Evolutionary conservation across 306 rosid species (phyloP).

Genomic region (Gillenia trifoliata): DNA sequence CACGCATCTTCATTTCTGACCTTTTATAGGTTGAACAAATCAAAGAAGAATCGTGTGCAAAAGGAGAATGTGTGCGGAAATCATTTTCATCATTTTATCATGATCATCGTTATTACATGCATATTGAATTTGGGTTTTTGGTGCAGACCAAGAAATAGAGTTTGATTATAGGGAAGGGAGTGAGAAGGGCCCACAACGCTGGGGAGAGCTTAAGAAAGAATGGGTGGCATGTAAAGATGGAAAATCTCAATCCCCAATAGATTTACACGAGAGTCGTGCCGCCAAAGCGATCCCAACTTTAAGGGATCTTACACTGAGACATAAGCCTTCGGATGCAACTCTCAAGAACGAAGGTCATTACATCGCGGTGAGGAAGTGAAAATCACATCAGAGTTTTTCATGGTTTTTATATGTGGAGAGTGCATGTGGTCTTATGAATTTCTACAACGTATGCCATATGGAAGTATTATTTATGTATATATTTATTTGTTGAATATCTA

Average conservation of each 20-base stretch:
- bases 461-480: no score
- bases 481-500: neutral
- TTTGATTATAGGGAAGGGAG: conserved; percentile 22
- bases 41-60: no score
- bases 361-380: conserved; percentile 21
- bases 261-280: neutral
- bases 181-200: conserved; percentile 20
- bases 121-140: neutral
- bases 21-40: no score
- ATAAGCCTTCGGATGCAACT: conserved; percentile 27
- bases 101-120: no score
- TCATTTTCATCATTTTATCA: neutral
- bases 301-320: neutral
- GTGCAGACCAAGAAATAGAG: conserved; percentile 27
- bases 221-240: conserved; percentile 34
- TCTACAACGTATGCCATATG: neutral
- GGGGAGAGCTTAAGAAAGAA: conserved; percentile 37
- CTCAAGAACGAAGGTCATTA: conserved; percentile 29
- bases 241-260: conserved; percentile 28
- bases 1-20: no score
- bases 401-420: neutral
- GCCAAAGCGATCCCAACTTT: neutral
- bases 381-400: neutral
- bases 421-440: neutral
- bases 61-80: no score